Percentiles rank a stretch among this genome's conserved stretches.
These are phyloP conservation scores for Gossypium laxum DNA, from an alignment of 441 rosid genomes.

Conservation along the genomic window DNA sequence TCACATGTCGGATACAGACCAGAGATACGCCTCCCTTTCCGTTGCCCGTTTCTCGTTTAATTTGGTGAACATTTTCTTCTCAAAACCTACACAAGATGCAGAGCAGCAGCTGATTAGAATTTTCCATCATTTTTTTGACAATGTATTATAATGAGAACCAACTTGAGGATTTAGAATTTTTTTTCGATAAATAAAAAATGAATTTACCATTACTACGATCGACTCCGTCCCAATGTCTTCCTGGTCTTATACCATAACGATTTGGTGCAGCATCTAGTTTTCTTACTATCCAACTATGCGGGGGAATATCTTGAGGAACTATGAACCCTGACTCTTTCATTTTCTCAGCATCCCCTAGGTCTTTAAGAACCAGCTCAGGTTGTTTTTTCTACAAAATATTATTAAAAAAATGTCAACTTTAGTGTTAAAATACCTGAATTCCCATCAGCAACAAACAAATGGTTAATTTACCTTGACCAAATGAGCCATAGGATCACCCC, in stretches of 20 bases:
- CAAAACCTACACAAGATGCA: slow-evolving; percentile 46
- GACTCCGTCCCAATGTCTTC: slow-evolving; percentile 97
- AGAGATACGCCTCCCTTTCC: slow-evolving; percentile 77
- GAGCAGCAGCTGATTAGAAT: slow-evolving; percentile 6
- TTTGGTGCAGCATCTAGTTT: slow-evolving; percentile 69
- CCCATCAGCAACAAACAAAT: not conserved
- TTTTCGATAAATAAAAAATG: not conserved
- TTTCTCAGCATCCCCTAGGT: slow-evolving; percentile 72
- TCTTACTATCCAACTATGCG: slow-evolving; percentile 77
- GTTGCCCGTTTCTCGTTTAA: slow-evolving; percentile 67
- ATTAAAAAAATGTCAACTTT: slow-evolving; percentile 3
- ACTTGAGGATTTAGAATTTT: not conserved
- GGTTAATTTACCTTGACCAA: slow-evolving; percentile 54
- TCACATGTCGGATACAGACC: slow-evolving; percentile 92
- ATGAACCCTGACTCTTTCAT: slow-evolving; percentile 87
- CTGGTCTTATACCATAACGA: slow-evolving; percentile 76
- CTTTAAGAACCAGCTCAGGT: slow-evolving; percentile 32
- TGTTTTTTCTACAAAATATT: slow-evolving; percentile 43
- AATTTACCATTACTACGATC: slow-evolving; percentile 73
- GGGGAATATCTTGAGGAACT: slow-evolving; percentile 69
- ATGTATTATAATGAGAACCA: not conserved
- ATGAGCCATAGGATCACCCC: slow-evolving; percentile 86
- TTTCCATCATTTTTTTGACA: not conserved
- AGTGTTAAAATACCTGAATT: not conserved
- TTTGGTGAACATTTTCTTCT: slow-evolving; percentile 56